Evolutionary conservation across 2,329 filamentous ascomycete genomes (phyloP).

Genomic region (Ceratocystis colombiana): DNA sequence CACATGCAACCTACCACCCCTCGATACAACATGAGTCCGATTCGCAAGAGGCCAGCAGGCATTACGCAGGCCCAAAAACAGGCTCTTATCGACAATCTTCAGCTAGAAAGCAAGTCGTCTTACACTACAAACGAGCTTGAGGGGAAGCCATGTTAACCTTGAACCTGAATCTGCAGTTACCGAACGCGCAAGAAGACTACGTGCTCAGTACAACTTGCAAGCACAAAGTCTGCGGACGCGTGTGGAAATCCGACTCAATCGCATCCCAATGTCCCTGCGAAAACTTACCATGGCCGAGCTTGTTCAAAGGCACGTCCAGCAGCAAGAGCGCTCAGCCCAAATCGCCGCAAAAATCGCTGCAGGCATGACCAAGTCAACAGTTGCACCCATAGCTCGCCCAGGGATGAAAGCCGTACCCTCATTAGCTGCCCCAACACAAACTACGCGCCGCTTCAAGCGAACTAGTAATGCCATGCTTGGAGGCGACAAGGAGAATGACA

Average conservation of each 20-base stretch:
- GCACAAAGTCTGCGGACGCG: slow-evolving; percentile 74
- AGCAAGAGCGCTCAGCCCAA: slow-evolving; percentile 33
- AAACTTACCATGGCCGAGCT: slow-evolving; percentile 76
- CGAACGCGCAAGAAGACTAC: slow-evolving; percentile 74
- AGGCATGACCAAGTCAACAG: slow-evolving; percentile 33
- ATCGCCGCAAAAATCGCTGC: slow-evolving; percentile 23
- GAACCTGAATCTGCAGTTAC: slow-evolving; percentile 49
- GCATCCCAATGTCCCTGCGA: slow-evolving; percentile 71
- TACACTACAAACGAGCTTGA: not conserved
- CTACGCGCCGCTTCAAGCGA: slow-evolving; percentile 24
- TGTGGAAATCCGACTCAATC: slow-evolving; percentile 86
- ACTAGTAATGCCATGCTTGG: slow-evolving; percentile 51
- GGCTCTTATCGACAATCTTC: slow-evolving; percentile 76
- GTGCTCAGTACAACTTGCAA: slow-evolving; percentile 81
- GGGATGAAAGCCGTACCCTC: slow-evolving; percentile 24
- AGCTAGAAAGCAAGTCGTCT: slow-evolving; percentile 63
- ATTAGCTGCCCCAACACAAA: slow-evolving; percentile 16
- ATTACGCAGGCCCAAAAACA: slow-evolving; percentile 69
- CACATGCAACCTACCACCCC: slow-evolving; percentile 33
- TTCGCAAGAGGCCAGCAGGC: slow-evolving; percentile 50
- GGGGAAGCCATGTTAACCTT: slow-evolving; percentile 16
- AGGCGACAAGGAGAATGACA: slow-evolving; percentile 68
- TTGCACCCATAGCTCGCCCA: slow-evolving; percentile 27
- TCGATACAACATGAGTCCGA: slow-evolving; percentile 44
- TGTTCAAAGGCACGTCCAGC: slow-evolving; percentile 42